Percentiles rank a stretch among this genome's conserved stretches.
Conservation (phyloP, 1,139 yeast species). For the Kodamaea fungicola region DNA sequence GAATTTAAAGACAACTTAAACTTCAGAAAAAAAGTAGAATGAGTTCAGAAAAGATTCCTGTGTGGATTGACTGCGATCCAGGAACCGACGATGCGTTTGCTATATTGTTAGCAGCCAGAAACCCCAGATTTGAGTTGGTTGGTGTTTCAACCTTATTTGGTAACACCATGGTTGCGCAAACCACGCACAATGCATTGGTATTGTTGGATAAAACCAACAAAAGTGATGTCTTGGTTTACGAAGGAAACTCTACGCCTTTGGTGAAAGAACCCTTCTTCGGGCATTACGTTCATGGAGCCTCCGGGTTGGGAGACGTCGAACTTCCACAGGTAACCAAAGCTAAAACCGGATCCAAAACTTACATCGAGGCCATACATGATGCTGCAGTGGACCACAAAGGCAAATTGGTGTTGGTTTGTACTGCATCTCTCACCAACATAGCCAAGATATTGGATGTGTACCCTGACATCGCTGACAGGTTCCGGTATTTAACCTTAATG, state of each 20-base stretch:
- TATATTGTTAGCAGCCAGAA: conserved; percentile 56
- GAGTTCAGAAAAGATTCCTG: conserved; percentile 37
- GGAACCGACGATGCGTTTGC: conserved; percentile 91
- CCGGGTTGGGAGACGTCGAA: conserved; percentile 73
- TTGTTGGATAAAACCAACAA: conserved; percentile 55
- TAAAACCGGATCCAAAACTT: conserved; percentile 31
- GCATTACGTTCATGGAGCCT: conserved; percentile 64
- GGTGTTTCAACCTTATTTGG: conserved; percentile 87
- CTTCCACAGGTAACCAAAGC: conserved; percentile 42
- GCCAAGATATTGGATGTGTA: conserved; percentile 48
- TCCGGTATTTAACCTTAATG: conserved; percentile 62
- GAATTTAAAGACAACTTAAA: too few relatives aligned
- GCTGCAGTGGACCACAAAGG: conserved; percentile 44
- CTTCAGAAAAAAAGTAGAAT: conserved; percentile 17
- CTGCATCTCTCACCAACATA: conserved; percentile 73
- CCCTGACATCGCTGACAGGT: conserved; percentile 37
- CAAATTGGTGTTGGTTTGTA: conserved; percentile 56
- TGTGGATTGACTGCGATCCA: conserved; percentile 94
- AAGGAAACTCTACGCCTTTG: conserved; percentile 63
- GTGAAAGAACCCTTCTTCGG: conserved; percentile 49
- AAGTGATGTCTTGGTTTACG: conserved; percentile 56
- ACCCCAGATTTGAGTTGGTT: conserved; percentile 55
- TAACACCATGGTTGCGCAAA: conserved; percentile 62
- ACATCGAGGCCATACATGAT: conserved; percentile 55
- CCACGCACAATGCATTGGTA: conserved; percentile 69